Percentiles rank a stretch among this genome's conserved stretches.
These are phyloP conservation scores for Talaromyces sp. DNA, from an alignment of 2,329 filamentous ascomycete species.

Conservation along the genomic window DNA sequence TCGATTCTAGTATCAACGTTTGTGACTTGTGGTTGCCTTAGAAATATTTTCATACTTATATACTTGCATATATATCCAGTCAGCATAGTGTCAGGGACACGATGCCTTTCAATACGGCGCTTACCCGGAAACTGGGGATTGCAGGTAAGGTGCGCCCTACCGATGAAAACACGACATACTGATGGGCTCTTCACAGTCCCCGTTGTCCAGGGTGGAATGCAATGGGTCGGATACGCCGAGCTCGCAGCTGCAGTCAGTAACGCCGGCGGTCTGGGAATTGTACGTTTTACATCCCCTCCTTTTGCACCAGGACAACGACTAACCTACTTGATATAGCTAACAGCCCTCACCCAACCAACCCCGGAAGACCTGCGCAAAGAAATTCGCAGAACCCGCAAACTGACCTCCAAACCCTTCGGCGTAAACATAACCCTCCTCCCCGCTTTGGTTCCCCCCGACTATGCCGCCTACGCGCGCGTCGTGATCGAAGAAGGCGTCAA, in stretches of 20 bases:
- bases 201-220: slow-evolving; percentile 52
- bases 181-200: slow-evolving; percentile 34
- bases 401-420: slow-evolving; percentile 66
- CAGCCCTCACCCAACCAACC: slow-evolving; percentile 77
- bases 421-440: slow-evolving; percentile 96
- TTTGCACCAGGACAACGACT: too few species aligned
- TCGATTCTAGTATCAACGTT: not conserved
- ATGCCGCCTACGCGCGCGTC: slow-evolving; percentile 83
- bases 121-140: slow-evolving; percentile 59
- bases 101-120: slow-evolving; percentile 64
- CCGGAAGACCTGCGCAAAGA: slow-evolving; percentile 90
- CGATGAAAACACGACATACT: not conserved
- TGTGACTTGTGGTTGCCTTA: not conserved
- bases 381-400: slow-evolving; percentile 77
- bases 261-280: slow-evolving; percentile 51
- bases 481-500: slow-evolving; percentile 89
- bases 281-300: slow-evolving; percentile 27
- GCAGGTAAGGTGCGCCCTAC: slow-evolving; percentile 30
- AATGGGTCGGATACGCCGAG: slow-evolving; percentile 55
- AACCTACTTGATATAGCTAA: slow-evolving; percentile 35
- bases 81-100: slow-evolving; percentile 16
- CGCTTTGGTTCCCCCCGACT: slow-evolving; percentile 84
- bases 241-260: slow-evolving; percentile 54
- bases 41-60: not conserved
- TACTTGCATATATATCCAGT: not conserved